Evolutionary conservation across 2,329 filamentous ascomycete species (phyloP).

Genomic region (Paracamarosporium sp.): DNA sequence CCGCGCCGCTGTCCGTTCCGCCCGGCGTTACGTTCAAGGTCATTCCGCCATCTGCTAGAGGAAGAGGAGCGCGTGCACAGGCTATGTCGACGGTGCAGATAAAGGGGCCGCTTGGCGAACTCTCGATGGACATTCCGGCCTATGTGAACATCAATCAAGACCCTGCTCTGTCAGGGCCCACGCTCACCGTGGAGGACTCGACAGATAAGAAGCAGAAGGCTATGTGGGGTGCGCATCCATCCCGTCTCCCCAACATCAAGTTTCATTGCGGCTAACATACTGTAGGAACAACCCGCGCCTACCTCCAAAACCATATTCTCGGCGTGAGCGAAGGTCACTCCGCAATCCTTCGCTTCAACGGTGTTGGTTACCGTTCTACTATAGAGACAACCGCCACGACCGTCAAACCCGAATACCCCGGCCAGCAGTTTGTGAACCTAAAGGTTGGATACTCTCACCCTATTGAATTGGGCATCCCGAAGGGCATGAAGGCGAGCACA

Average conservation of each 20-base stretch:
- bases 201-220: constrained; percentile 77
- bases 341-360: constrained; percentile 88
- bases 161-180: constrained; percentile 65
- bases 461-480: constrained; percentile 84
- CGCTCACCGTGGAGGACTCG: constrained; percentile 73
- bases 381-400: constrained; percentile 79
- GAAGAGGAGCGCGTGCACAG: constrained; percentile 67
- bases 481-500: constrained; percentile 82
- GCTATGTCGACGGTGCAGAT: constrained; percentile 74
- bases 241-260: constrained; percentile 12
- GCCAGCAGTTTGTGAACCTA: constrained; percentile 87
- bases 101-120: constrained; percentile 79
- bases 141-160: constrained; percentile 79
- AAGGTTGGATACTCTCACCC: constrained; percentile 98
- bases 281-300: constrained; percentile 85
- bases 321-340: constrained; percentile 97
- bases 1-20: constrained; percentile 59
- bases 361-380: constrained; percentile 91
- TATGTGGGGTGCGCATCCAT: constrained; percentile 83
- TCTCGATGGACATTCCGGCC: constrained; percentile 78
- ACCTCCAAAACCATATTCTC: constrained; percentile 87
- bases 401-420: constrained; percentile 71
- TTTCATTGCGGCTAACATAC: constrained; percentile 7
- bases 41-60: constrained; percentile 67
- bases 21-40: constrained; percentile 71